A percentile compares a stretch with the other conserved stretches of the same genome.
Evolutionary conservation across 192 early-diverging fungal genomes (phyloP).

Genomic region (Backusella mclennaniae): DNA sequence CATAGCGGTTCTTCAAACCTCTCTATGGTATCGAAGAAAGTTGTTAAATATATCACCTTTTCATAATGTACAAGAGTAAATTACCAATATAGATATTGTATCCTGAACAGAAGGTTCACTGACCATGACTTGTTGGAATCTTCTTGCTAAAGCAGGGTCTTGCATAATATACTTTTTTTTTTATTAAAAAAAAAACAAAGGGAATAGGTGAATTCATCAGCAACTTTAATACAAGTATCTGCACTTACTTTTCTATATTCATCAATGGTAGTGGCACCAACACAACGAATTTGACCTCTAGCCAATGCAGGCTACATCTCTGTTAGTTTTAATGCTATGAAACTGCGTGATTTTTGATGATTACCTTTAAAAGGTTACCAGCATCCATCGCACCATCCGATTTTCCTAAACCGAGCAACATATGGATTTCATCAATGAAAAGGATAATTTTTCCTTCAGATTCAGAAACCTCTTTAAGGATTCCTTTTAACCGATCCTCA

Average conservation of each 20-base stretch:
- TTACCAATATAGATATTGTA: slow-evolving; percentile 69
- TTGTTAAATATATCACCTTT: background rate
- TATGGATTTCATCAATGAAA: slow-evolving; percentile 83
- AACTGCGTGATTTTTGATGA: background rate
- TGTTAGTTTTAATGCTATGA: background rate
- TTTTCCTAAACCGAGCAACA: slow-evolving; percentile 71
- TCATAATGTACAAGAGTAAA: background rate
- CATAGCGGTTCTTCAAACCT: slow-evolving; percentile 74
- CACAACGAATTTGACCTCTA: slow-evolving; percentile 68
- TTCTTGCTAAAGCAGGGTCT: slow-evolving; percentile 70
- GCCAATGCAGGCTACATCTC: slow-evolving; percentile 62
- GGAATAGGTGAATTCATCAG: background rate
- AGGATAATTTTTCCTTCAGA: slow-evolving; percentile 73
- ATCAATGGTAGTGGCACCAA: slow-evolving; percentile 78
- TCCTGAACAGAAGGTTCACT: slow-evolving; percentile 49
- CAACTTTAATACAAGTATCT: background rate
- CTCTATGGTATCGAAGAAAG: slow-evolving; percentile 26
- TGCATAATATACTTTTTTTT: slow-evolving; percentile 55
- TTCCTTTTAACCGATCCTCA: slow-evolving; percentile 75
- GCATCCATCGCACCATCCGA: slow-evolving; percentile 79
- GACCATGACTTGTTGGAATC: slow-evolving; percentile 77
- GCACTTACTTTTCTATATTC: slow-evolving; percentile 62
- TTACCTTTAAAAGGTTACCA: slow-evolving; percentile 71
- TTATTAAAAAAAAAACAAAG: background rate
- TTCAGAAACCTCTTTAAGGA: slow-evolving; percentile 69